Base-by-base conservation (phyloP, 2,329 filamentous ascomycete species). In the Magnaporthiopsis incrustans region DNA sequence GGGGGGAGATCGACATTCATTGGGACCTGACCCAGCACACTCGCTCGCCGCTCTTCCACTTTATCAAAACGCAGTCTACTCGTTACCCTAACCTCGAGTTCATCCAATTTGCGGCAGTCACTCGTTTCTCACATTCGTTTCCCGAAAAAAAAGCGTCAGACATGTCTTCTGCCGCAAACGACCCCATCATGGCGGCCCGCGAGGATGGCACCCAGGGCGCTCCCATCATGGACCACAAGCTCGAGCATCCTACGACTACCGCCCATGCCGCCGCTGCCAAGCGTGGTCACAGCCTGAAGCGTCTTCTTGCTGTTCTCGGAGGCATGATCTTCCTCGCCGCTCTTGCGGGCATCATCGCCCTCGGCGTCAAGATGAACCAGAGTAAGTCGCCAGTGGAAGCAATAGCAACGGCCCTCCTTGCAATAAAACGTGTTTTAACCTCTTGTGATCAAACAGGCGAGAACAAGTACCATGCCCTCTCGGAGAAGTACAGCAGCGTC, bases 401-500 rank as follows among this genome's bases (percentile, higher is more conserved):
- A 18, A 1, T 15, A 44, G 38, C 33, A 18, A 44, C 38, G 2
- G 4, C 15, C 14, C 15, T 35, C 15, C 18, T 35, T 25, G 22
- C 32, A 14, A 25, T 18, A 5, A 2, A 18, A 22, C 15, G 2
- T 25, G 8, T 7, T 44, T 15, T 44, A 44, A 44, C 15, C 38
- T 18, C 15, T 18, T 14, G 30, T 18, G 14, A 44, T 18, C 14
- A 18, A 33, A 2, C 57, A 71, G 70, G 66, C 63, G 64, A 68
- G 57, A 25, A 63, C 18, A 56, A 26, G 33, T 69, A 68, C 60
- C 63, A 67, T 35, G 44, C 7, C 14, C 65, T 68, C 3, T 56
- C 65, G 32, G 25, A 18, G 18, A 59, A 68, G 64, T 69, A 67
- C 64, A 65, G 64, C 30, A 56, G 38, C 25, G 44, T 66, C 11